These are phyloP conservation scores for Acanthamoeba comandoni DNA, from an alignment of 208 protist species.

Conservation along the genomic window DNA sequence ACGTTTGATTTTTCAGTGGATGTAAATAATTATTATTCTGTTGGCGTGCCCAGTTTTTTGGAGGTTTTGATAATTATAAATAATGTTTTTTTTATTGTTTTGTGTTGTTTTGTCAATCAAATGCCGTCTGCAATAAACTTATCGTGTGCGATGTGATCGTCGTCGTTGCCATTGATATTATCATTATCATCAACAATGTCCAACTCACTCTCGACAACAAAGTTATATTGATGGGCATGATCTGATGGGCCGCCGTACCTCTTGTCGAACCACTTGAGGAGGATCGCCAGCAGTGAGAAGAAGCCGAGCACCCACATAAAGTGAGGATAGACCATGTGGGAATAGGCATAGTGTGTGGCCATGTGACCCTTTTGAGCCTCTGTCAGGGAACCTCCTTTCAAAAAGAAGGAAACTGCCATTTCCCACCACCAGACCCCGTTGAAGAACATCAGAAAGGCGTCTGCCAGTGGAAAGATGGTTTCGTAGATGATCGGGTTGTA, in stretches of 20 bases:
- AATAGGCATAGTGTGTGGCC: slow-evolving; percentile 63
- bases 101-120: no score
- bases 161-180: no score
- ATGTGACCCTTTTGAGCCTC: slow-evolving; percentile 29
- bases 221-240: no score
- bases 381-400: background rate
- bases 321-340: slow-evolving; percentile 37
- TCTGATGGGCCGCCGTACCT: background rate
- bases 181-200: no score
- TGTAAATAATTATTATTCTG: no score
- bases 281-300: slow-evolving; percentile 16
- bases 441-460: slow-evolving; percentile 48
- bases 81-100: no score
- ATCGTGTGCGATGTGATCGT: no score
- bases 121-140: no score
- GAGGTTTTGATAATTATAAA: no score
- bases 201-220: no score
- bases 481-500: slow-evolving; percentile 61
- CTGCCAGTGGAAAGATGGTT: slow-evolving; percentile 23
- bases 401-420: slow-evolving; percentile 52
- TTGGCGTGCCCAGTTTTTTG: no score
- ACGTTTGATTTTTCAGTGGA: no score
- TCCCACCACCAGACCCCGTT: slow-evolving; percentile 68
- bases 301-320: slow-evolving; percentile 48
- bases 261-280: slow-evolving; percentile 28